A percentile compares a stretch with the other conserved stretches of the same genome.
phyloP scores from a whole-genome alignment of 2,329 filamentous ascomycete genomes.

The Diplodia sapinea region DNA sequence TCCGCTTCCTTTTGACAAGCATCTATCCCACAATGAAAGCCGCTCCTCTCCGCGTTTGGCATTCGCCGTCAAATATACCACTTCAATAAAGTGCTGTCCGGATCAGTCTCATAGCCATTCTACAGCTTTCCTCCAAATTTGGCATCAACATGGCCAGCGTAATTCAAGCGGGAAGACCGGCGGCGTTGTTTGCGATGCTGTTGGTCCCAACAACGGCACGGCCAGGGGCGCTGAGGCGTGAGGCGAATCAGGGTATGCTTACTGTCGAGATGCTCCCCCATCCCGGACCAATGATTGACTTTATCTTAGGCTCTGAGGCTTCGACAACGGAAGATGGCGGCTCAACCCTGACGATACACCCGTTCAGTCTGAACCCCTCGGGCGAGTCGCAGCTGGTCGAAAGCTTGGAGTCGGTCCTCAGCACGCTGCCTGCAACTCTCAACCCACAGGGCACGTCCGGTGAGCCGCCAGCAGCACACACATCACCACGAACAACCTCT shows the following conservation, averaged over 20 bases:
- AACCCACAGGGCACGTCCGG: background rate
- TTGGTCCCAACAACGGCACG: background rate
- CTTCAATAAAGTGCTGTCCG: background rate
- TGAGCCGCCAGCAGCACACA: background rate
- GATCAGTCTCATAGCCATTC: background rate
- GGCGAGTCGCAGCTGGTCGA: background rate
- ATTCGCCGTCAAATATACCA: background rate
- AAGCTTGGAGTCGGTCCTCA: background rate
- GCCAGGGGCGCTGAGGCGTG: background rate
- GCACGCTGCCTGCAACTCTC: background rate
- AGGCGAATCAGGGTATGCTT: background rate
- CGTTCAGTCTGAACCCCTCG: background rate
- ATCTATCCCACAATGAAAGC: background rate
- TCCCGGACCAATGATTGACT: background rate
- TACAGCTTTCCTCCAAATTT: background rate
- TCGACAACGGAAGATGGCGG: background rate
- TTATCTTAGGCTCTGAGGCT: background rate
- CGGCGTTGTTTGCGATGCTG: background rate
- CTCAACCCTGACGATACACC: background rate
- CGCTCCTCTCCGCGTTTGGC: background rate
- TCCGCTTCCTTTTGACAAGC: constrained; percentile 1
- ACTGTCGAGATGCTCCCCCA: background rate
- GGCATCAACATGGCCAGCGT: background rate
- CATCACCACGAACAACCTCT: too few species aligned
- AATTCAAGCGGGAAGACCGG: background rate